These are phyloP conservation scores for Kurtzmaniella quercitrusa DNA, from an alignment of 1,139 yeast genomes.

Conservation along the genomic window DNA sequence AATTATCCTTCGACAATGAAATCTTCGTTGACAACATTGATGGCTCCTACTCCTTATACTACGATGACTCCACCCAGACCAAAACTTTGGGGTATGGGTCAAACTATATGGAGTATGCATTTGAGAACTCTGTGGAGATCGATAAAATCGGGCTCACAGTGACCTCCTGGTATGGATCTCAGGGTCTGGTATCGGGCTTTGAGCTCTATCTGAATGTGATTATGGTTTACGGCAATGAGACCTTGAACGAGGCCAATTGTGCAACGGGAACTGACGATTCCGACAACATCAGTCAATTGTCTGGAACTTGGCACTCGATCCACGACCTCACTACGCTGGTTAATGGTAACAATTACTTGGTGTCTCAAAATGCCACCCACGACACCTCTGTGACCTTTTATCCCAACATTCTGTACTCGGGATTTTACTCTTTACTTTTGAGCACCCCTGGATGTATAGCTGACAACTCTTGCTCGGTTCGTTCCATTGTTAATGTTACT, in stretches of 20 bases:
- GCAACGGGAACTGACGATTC: conserved; percentile 26
- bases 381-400: conserved; percentile 52
- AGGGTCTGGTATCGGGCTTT: conserved; percentile 68
- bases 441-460: conserved; percentile 83
- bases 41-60: conserved; percentile 36
- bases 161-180: conserved; percentile 63
- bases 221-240: conserved; percentile 64
- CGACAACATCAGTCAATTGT: conserved; percentile 26
- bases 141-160: conserved; percentile 62
- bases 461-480: conserved; percentile 62
- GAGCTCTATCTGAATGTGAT: conserved; percentile 67
- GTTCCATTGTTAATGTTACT: conserved; percentile 80
- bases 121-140: conserved; percentile 67
- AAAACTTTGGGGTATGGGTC: conserved; percentile 47
- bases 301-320: conserved; percentile 33
- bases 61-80: conserved; percentile 35
- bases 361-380: conserved; percentile 14
- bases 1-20: conserved; percentile 17
- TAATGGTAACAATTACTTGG: conserved; percentile 26
- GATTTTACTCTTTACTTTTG: conserved; percentile 66
- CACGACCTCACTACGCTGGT: conserved; percentile 12
- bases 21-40: conserved; percentile 28
- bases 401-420: conserved; percentile 71
- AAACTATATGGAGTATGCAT: conserved; percentile 73
- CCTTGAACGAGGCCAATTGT: conserved; percentile 67